Percentiles rank a stretch among this genome's conserved stretches.
Conservation (phyloP, 2,329 filamentous ascomycete species). For the Scopulariopsis brevicaulis region DNA sequence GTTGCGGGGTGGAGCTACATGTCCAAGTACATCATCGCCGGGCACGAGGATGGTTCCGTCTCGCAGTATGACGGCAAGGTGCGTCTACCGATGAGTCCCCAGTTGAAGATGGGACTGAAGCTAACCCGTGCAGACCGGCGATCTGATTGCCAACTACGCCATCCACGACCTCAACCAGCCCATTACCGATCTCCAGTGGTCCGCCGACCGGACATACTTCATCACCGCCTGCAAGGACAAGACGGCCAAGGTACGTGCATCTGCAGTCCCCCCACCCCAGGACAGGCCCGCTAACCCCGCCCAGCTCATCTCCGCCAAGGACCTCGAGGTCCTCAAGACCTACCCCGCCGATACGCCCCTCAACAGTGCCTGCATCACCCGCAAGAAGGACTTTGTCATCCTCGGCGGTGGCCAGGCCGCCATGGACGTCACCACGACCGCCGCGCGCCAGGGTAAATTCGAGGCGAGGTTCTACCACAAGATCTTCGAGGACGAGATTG, state of each 20-base stretch:
- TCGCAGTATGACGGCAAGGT: slow-evolving; percentile 88
- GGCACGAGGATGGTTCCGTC: slow-evolving; percentile 91
- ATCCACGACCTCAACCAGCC: slow-evolving; percentile 74
- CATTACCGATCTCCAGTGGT: slow-evolving; percentile 94
- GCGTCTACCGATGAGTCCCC: slow-evolving; percentile 10
- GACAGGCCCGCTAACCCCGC: not conserved
- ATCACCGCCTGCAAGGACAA: slow-evolving; percentile 98
- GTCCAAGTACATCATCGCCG: slow-evolving; percentile 91
- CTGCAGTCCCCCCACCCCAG: not conserved
- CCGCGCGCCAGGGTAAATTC: slow-evolving; percentile 93
- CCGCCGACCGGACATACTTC: slow-evolving; percentile 89
- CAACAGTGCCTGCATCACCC: slow-evolving; percentile 88
- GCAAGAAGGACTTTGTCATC: slow-evolving; percentile 96
- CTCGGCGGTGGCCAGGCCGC: slow-evolving; percentile 96
- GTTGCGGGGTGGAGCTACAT: slow-evolving; percentile 95
- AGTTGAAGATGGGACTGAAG: not conserved
- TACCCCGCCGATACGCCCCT: slow-evolving; percentile 88
- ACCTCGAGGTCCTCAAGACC: slow-evolving; percentile 87
- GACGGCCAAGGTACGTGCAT: slow-evolving; percentile 62
- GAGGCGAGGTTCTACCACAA: slow-evolving; percentile 99
- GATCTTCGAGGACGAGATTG: slow-evolving; percentile 98
- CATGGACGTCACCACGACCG: slow-evolving; percentile 96
- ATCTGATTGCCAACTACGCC: slow-evolving; percentile 17
- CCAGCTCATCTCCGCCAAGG: slow-evolving; percentile 70
- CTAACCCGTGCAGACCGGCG: slow-evolving; percentile 1